Evolutionary conservation across 371 early-diverging fungal species (phyloP), one percentile per base, ranked within the genome.

Genomic region (Dichotomocladium elegans): DNA sequence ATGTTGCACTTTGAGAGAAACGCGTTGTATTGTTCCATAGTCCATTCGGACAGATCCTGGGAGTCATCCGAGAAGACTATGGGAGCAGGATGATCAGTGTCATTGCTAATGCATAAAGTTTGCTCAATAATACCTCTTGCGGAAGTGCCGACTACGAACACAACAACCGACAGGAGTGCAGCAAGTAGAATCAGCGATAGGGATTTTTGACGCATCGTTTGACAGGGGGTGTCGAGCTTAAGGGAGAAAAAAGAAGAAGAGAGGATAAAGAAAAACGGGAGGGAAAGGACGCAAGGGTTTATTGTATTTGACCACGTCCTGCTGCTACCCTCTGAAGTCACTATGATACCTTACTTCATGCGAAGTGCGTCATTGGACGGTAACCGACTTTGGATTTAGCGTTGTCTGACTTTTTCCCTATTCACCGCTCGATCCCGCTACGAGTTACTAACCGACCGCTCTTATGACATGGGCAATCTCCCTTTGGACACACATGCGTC

Each of bases 1-100:
- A 76, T 72, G 3, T 57, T 62, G 60, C 70, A 70, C 30, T 62
- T 70, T 37, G 68, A 59, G 22, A 74, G 55, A 46, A 66, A 74
- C 0, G 53, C 30, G 4, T 55, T 46, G 8, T 64, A 15, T 37
- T 58, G 58, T 25, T 74, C 69, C 12, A 43, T 61, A 25, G 68
- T 68, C 74, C 74, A 74, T 29, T 58, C 33, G 3, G 47, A 12
- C 26, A 61, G 50, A 40, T 70, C 64, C 4, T 58, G 45, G 25
- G 34, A 35, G 30, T 10, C 24, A 14, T n/a, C 53, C 31, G 14
- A 5, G 21, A 15, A n/a, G 6, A 3, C 19, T 12, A 41, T 5
- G 0, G 24, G 15, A 17, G 5, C 12, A 4, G 10, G 9, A 5
- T 3, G 14, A 26, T 21, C n/a, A n/a, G n/a, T n/a, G n/a, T n/a